Evolutionary conservation across 306 rosid genomes (phyloP).

Genomic region (Cicer chorassanicum): DNA sequence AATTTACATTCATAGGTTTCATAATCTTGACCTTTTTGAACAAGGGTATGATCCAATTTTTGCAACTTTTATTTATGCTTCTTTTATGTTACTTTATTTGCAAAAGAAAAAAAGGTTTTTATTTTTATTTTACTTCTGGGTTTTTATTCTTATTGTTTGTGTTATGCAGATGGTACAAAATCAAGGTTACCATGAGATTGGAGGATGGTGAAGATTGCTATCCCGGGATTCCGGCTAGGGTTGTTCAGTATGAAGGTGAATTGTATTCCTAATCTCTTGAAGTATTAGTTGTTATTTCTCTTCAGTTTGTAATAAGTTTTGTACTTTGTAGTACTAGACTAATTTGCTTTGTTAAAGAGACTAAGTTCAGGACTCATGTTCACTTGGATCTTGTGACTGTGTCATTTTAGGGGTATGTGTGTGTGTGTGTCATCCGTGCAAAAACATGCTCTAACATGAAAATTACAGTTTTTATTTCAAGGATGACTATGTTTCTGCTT

Average conservation of each 20-base stretch:
- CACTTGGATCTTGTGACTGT: constrained; percentile 35
- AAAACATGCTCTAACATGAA: no score
- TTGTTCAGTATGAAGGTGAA: constrained; percentile 92
- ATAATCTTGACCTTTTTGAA: constrained; percentile 92
- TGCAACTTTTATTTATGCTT: background rate
- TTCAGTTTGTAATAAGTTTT: constrained; percentile 37
- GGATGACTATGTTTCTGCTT: background rate
- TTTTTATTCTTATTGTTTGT: constrained; percentile 19
- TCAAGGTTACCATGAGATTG: constrained; percentile 83
- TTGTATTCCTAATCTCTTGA: constrained; percentile 26
- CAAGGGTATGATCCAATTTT: constrained; percentile 68
- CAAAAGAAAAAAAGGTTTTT: background rate
- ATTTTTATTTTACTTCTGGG: background rate
- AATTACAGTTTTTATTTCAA: no score
- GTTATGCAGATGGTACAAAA: constrained; percentile 79
- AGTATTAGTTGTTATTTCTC: constrained; percentile 33
- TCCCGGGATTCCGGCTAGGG: constrained; percentile 90
- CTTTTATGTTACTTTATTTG: constrained; percentile 3
- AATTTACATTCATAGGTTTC: constrained; percentile 86
- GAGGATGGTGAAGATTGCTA: constrained; percentile 63
- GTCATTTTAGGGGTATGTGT: background rate
- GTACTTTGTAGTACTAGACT: constrained; percentile 26
- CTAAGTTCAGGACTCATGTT: constrained; percentile 29
- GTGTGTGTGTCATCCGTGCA: background rate
- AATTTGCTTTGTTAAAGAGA: background rate